These are phyloP conservation scores for Auxenochlorella pyrenoidosa DNA, from an alignment of 139 green algal species.

Conservation along the genomic window DNA sequence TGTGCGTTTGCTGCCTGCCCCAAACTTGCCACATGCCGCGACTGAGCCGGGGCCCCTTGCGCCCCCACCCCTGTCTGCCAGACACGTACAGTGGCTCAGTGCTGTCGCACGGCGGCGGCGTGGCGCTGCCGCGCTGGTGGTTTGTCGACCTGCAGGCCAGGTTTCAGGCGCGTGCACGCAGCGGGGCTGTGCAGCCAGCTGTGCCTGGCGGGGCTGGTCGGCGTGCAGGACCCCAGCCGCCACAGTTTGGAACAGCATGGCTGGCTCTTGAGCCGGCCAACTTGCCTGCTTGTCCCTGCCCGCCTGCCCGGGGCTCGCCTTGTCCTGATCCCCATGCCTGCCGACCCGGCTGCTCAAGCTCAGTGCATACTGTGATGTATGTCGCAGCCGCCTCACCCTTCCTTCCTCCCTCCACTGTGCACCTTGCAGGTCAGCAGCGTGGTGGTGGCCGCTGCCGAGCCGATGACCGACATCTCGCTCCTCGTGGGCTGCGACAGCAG, in stretches of 20 bases:
- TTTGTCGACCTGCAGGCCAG: constrained; percentile 42
- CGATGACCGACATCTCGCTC: constrained; percentile 27
- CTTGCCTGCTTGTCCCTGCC: neutral
- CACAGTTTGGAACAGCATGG: too few relatives aligned
- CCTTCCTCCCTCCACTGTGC: too few relatives aligned
- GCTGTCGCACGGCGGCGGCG: neutral
- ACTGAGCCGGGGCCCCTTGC: neutral
- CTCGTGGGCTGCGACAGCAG: constrained; percentile 33
- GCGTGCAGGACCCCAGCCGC: too few relatives aligned
- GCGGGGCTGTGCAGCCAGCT: neutral
- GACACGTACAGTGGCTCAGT: neutral
- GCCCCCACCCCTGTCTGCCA: neutral
- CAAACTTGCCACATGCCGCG: neutral
- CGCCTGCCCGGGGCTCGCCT: neutral
- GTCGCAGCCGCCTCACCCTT: too few relatives aligned
- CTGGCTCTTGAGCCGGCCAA: neutral
- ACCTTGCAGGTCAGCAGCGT: neutral
- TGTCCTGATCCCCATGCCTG: too few relatives aligned
- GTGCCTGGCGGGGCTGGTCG: too few relatives aligned
- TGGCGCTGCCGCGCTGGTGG: constrained; percentile 39
- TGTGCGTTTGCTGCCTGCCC: neutral
- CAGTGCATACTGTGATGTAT: too few relatives aligned
- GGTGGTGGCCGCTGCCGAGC: constrained; percentile 19
- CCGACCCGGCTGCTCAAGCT: too few relatives aligned
- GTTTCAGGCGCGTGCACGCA: neutral